phyloP scores from a whole-genome alignment of 2,329 filamentous ascomycete species.

The Didymella keratinophila region DNA sequence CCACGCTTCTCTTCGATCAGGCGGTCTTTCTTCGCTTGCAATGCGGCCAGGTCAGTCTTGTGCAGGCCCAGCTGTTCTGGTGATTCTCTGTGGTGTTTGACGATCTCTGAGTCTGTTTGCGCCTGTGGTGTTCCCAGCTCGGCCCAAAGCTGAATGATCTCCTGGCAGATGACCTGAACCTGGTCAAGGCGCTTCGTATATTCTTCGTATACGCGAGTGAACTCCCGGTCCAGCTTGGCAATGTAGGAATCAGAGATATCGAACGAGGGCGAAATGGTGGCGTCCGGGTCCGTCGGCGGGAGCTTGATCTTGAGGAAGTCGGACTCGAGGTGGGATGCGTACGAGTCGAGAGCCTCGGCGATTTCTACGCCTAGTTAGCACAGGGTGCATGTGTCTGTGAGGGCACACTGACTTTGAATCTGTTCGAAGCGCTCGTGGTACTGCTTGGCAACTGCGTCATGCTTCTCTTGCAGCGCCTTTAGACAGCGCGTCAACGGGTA shows the following conservation, averaged over 20 bases:
- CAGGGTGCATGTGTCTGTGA: not conserved
- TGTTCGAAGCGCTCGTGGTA: conserved; percentile 94
- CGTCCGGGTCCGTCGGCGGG: conserved; percentile 80
- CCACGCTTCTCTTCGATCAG: conserved; percentile 86
- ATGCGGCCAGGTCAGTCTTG: conserved; percentile 78
- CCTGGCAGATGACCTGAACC: conserved; percentile 77
- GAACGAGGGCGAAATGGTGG: conserved; percentile 80
- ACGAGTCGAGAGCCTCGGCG: conserved; percentile 90
- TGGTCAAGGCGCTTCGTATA: conserved; percentile 82
- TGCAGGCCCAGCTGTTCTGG: conserved; percentile 95
- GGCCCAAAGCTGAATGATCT: conserved; percentile 94
- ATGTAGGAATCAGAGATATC: conserved; percentile 93
- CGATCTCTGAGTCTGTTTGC: conserved; percentile 85
- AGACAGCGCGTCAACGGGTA: conserved; percentile 85
- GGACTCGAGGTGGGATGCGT: conserved; percentile 92
- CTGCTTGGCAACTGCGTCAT: conserved; percentile 77
- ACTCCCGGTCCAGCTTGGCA: conserved; percentile 85
- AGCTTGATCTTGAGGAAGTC: conserved; percentile 86
- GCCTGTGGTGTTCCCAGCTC: conserved; percentile 94
- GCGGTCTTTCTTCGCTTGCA: conserved; percentile 79
- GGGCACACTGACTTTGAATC: conserved; percentile 76
- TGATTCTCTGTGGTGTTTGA: conserved; percentile 87
- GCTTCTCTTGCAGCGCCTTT: conserved; percentile 82
- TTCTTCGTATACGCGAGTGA: conserved; percentile 94
- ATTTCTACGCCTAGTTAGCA: conserved; percentile 68